Conservation (phyloP, 768 basidiomycete genomes). For the Cystobasidium ongulense region DNA sequence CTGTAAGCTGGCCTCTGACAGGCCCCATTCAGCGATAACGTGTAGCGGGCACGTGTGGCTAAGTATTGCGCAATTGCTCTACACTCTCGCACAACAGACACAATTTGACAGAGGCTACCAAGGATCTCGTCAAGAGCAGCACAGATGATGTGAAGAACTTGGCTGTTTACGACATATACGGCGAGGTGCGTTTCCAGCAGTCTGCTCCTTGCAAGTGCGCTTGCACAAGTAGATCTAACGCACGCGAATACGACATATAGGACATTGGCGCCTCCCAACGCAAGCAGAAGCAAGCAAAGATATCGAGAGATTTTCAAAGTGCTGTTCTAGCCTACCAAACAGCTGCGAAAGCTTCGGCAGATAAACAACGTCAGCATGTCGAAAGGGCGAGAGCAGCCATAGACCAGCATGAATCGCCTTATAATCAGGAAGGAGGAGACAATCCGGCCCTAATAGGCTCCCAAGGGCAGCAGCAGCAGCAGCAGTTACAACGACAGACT, state of each 20-base stretch:
- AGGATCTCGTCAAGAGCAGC: conserved; percentile 87
- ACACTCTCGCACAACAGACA: conserved; percentile 55
- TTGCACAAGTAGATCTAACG: not conserved
- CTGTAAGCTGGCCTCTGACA: conserved; percentile 54
- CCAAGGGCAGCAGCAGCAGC: conserved; percentile 43
- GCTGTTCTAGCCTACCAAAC: conserved; percentile 86
- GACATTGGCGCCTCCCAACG: conserved; percentile 51
- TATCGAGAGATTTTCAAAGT: conserved; percentile 81
- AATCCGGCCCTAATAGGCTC: conserved; percentile 32
- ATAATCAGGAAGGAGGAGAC: not conserved
- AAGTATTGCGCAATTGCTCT: not conserved
- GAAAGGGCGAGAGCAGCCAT: conserved; percentile 75
- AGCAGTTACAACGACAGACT: conserved; percentile 42
- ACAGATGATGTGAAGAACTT: conserved; percentile 88
- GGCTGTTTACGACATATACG: conserved; percentile 58
- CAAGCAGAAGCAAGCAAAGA: conserved; percentile 79
- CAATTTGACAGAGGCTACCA: conserved; percentile 86
- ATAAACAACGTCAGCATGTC: conserved; percentile 79
- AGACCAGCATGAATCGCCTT: conserved; percentile 48
- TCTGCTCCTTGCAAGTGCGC: not conserved
- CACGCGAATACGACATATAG: not conserved
- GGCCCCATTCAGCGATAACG: not conserved
- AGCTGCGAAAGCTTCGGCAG: conserved; percentile 80
- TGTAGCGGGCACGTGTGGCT: not conserved
- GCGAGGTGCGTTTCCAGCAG: conserved; percentile 48